A percentile compares a stretch with the other conserved stretches of the same genome.
Conservation (phyloP, 345 rosid genomes). For the Erucastrum elatum region DNA sequence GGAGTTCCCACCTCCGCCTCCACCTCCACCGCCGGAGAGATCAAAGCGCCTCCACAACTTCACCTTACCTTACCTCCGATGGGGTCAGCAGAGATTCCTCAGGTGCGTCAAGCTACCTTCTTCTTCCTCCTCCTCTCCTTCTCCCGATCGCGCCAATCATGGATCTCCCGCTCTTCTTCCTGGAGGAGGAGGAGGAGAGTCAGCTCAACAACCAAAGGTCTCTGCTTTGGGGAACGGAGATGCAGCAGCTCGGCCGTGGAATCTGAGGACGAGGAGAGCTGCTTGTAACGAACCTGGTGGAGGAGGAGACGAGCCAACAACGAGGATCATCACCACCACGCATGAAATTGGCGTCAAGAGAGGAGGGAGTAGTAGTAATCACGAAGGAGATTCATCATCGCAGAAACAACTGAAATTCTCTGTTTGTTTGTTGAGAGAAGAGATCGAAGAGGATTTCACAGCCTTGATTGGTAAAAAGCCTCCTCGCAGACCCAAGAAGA, state of each 20-base stretch:
- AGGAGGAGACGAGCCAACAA: constrained; percentile 18
- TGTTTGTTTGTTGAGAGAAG: constrained; percentile 56
- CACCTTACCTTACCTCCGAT: constrained; percentile 55
- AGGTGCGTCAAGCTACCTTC: constrained; percentile 48
- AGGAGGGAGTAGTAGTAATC: not conserved
- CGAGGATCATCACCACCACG: constrained; percentile 40
- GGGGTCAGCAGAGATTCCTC: constrained; percentile 57
- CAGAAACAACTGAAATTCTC: constrained; percentile 45
- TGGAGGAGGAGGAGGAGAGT: constrained; percentile 4
- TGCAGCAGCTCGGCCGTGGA: constrained; percentile 54
- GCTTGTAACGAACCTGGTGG: constrained; percentile 47
- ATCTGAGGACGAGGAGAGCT: constrained; percentile 71
- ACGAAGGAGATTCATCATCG: not conserved
- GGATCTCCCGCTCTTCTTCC: constrained; percentile 17
- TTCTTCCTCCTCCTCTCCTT: constrained; percentile 34
- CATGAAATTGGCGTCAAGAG: constrained; percentile 30
- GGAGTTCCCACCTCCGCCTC: constrained; percentile 34
- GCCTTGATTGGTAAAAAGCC: constrained; percentile 54
- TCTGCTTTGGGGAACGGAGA: constrained; percentile 39
- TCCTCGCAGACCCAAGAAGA: constrained; percentile 66
- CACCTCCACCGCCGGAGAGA: constrained; percentile 41
- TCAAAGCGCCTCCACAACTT: constrained; percentile 63
- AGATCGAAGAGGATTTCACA: constrained; percentile 64
- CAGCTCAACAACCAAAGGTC: constrained; percentile 34
- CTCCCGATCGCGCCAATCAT: constrained; percentile 31